A percentile compares a stretch with the other conserved stretches of the same genome.
Evolutionary conservation across 371 early-diverging fungal genomes (phyloP).

Genomic region (Lichtheimia ramosa): DNA sequence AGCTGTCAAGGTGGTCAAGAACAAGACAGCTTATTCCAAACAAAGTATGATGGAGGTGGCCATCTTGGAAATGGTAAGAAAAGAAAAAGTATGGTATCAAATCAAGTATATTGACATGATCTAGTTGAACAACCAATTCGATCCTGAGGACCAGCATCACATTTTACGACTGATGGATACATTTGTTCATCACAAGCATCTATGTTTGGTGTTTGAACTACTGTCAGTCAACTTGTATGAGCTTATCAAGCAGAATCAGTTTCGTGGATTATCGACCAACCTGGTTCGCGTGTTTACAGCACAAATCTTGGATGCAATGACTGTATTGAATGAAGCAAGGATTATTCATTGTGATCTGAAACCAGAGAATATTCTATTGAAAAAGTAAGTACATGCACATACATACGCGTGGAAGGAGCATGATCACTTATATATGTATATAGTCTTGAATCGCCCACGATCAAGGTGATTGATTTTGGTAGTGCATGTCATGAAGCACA

Average conservation of each 20-base stretch:
- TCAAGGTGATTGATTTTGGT: conserved; percentile 99
- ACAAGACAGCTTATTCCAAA: conserved; percentile 90
- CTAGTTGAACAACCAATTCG: conserved; percentile 80
- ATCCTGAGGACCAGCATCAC: conserved; percentile 80
- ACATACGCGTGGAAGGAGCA: too few species aligned
- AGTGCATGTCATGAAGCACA: conserved; percentile 93
- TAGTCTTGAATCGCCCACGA: conserved; percentile 79
- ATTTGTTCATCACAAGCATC: conserved; percentile 91
- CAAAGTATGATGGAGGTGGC: conserved; percentile 95
- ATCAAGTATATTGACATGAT: not conserved
- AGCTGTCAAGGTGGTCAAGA: conserved; percentile 97
- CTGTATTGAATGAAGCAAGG: conserved; percentile 79
- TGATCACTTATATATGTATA: too few species aligned
- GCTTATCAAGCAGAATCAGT: conserved; percentile 94
- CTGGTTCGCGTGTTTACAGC: conserved; percentile 84
- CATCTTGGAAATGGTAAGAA: conserved; percentile 77
- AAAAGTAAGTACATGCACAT: conserved; percentile 50
- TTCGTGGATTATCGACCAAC: conserved; percentile 88
- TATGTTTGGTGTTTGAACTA: conserved; percentile 96
- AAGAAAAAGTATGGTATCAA: not conserved
- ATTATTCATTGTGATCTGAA: conserved; percentile 99
- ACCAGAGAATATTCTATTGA: conserved; percentile 95
- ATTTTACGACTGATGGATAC: conserved; percentile 86
- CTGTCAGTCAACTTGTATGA: conserved; percentile 96
- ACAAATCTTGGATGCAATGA: conserved; percentile 87